Evolutionary conservation across 345 rosid species (phyloP).

Genomic region (Luvunga scandens): DNA sequence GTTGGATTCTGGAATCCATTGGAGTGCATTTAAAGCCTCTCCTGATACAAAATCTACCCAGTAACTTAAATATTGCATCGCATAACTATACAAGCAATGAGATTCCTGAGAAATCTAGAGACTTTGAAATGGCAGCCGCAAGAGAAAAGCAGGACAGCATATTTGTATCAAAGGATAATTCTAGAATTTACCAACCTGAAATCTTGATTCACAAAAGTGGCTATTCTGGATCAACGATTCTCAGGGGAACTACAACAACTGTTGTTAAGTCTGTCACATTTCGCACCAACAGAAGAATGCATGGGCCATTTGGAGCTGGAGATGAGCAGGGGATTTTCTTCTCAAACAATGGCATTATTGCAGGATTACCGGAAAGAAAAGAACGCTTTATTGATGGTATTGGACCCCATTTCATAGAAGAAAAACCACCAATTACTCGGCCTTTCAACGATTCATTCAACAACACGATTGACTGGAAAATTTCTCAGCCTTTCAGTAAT

Average conservation of each 20-base stretch:
- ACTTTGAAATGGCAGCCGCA: background rate
- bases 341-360: conserved; percentile 56
- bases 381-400: conserved; percentile 67
- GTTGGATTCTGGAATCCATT: conserved; percentile 28
- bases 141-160: background rate
- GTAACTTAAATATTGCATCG: background rate
- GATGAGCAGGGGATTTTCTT: conserved; percentile 82
- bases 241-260: conserved; percentile 65
- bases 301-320: conserved; percentile 81
- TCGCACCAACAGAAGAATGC: conserved; percentile 69
- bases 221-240: conserved; percentile 23
- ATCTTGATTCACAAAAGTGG: conserved; percentile 26
- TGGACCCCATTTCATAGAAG: conserved; percentile 56
- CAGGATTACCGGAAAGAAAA: conserved; percentile 71
- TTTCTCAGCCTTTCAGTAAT: background rate
- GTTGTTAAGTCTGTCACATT: conserved; percentile 66
- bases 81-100: background rate
- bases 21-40: conserved; percentile 27
- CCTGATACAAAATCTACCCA: background rate
- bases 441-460: conserved; percentile 10
- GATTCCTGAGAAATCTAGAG: background rate
- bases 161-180: background rate
- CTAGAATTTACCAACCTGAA: conserved; percentile 25
- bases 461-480: conserved; percentile 33
- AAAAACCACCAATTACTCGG: conserved; percentile 34